Base-by-base conservation (phyloP, 1,139 yeast genomes). In the Waltiozyma sp. region DNA sequence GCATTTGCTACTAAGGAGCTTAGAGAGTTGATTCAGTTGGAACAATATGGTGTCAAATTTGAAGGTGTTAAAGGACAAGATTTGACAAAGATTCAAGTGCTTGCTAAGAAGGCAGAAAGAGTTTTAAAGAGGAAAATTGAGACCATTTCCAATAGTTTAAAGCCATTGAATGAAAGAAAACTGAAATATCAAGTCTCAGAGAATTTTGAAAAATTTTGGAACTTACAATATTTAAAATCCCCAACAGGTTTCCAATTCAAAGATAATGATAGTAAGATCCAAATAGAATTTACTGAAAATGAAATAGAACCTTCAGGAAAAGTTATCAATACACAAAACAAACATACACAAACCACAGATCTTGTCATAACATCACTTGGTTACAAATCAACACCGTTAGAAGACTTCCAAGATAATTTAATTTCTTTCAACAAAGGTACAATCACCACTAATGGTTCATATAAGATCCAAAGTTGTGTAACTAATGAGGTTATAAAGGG, bases 1-100 rank as follows among this genome's bases (percentile, higher is more conserved):
- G 94, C 96, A 16, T 91, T 89, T 60, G 83, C 97, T 3, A 89
- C 87, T 53, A 91, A 88, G 58, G 99, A 91, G 61, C 70, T 91
- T 18, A 71, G 97, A 52, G 98, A 91, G 57, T 66, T 91, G 38
- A 66, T 89, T 53, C 82, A 79, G 46, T 66, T 88, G 46, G 71
- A 68, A 38, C 65, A 72, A 3, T 69, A 68, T 35, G 79, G 77
- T 1, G 70, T 76, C 3, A 60, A 58, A 37, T 84, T 88, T 56
- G 56, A 60, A 2, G 83, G 87, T 2, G 61, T 80, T 21, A 71
- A 69, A 0, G 62, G 64, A 5, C 66, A 65, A 16, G 57, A 72
- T 21, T 59, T 79, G 38, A 68, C 63, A 2, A 63, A 63, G 1
- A 58, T 72, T 26, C 63, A 70, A 24, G 66, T 70, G 11, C 52